Evolutionary conservation across 163 green algal genomes (phyloP), one percentile per base, ranked within the genome.

Genomic region (Chlorella variabilis): DNA sequence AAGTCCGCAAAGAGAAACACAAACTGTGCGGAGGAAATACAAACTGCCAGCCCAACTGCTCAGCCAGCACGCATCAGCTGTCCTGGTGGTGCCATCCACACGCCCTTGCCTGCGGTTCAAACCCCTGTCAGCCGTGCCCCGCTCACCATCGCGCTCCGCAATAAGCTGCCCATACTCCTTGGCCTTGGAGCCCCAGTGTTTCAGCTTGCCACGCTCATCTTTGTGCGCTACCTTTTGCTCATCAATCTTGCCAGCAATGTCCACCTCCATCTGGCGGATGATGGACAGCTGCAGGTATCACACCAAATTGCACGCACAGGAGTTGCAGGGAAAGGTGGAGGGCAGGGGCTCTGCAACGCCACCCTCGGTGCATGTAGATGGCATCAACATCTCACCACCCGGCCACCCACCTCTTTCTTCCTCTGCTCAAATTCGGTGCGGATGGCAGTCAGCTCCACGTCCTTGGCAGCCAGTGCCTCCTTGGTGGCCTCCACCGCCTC

Each of bases 261-360:
- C 88, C 41, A 90, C 77, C 87, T 96, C 87, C 11, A 92, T 89
- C 18, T 84, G 39, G 34, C 84, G 80, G 67, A 96, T 93, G 66
- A 93, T 88, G 69, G 66, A n/a, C 48, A 89, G 69, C 87, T 90
- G 63, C 59, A 63, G 11, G 49, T 3, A 48, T n/a, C 7, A 69
- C 4, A 31, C 6, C 42, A 31, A 39, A n/a, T 6, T 29, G 70
- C 45, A 65, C 85, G n/a, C n/a, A n/a, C n/a, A n/a, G n/a, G n/a
- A n/a, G n/a, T n/a, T n/a, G n/a, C n/a, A n/a, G n/a, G n/a, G n/a
- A n/a, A n/a, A n/a, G n/a, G n/a, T n/a, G n/a, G n/a, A n/a, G n/a
- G n/a, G n/a, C n/a, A n/a, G n/a, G n/a, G n/a, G n/a, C n/a, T n/a
- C n/a, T n/a, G n/a, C n/a, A n/a, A n/a, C n/a, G n/a, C n/a, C n/a